Evolutionary conservation across 371 early-diverging fungal genomes (phyloP), one percentile per base, ranked within the genome.

Genomic region (Actinomucor elegans): DNA sequence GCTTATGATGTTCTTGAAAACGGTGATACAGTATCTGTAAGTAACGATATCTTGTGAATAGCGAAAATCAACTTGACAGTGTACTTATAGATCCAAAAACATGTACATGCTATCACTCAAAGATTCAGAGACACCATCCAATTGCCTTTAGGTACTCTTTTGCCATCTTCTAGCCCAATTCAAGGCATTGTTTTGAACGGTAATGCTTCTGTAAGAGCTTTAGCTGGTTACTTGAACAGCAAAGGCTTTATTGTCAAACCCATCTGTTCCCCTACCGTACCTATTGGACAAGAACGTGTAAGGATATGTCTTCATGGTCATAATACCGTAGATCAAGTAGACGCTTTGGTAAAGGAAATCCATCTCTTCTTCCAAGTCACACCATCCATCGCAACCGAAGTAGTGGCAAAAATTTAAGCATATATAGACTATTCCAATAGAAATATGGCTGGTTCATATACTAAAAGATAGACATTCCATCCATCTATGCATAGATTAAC

Each of bases 221-320:
- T 91, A n/a, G 79, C 87, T 33, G 61, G 59, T 10, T 63, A 75
- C 34, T 66, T 93, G 15, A 87, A 84, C 55, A 26, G 50, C 0
- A 65, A 69, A 6, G 87, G 88, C 0, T 83, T 86, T 24, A 88
- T 85, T 52, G 90, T 90, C 20, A 82, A 87, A 31, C 87, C 93
- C 0, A 91, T 93, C 32, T 76, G 89, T 14, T 87, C 84, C 3
- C 93, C 93, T 2, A 91, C 92, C 2, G 93, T 93, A 1, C 89
- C 91, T 1, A 76, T 70, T 40, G 93, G 93, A 5, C 70, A 79
- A 40, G 93, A 93, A 55, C 80, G 93, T 9, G 79, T 93, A 12
- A 75, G 93, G 6, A 86, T 93, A 21, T 93, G 93, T 59, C 56
- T 93, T 27, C 92, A 91, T 65, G 82, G 83, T 5, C 81, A 88